Conservation (phyloP, 129 eudicot species). For the Solidago caesia region DNA sequence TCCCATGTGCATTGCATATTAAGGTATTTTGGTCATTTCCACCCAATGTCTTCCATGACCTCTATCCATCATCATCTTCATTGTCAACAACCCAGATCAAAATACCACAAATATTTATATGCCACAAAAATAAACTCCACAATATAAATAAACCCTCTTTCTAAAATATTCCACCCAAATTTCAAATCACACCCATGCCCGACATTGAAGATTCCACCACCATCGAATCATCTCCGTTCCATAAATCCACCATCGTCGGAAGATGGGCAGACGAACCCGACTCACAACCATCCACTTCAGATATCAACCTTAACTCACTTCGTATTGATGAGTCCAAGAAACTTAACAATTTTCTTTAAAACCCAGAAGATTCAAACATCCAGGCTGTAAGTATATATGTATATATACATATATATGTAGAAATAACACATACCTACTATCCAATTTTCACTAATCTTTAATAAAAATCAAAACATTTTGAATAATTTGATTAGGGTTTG, state of each 20-base stretch:
- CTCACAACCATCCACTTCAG: constrained; percentile 21
- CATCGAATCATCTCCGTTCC: constrained; percentile 9
- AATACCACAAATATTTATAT: too few species aligned
- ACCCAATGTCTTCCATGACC: too few species aligned
- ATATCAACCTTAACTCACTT: constrained; percentile 32
- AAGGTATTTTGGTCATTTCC: too few species aligned
- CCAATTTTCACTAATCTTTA: background rate
- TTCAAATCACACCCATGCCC: constrained; percentile 26
- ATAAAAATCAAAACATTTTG: too few species aligned
- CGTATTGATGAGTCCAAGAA: constrained; percentile 36
- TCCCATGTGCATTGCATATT: too few species aligned
- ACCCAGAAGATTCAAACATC: constrained; percentile 66
- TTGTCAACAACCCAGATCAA: too few species aligned
- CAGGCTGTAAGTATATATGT: constrained; percentile 46
- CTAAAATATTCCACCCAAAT: background rate
- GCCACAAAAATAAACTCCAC: too few species aligned
- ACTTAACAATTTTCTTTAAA: constrained; percentile 41
- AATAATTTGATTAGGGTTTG: too few species aligned
- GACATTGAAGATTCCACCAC: constrained; percentile 20
- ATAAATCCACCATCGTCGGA: constrained; percentile 28
- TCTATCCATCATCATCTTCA: too few species aligned
- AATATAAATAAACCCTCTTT: background rate
- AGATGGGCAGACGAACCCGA: constrained; percentile 49
- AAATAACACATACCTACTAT: background rate
- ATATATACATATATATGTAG: too few species aligned